A percentile compares a stretch with the other conserved stretches of the same genome.
Conservation (phyloP, 495 filamentous ascomycete species). For the Cercophora newfieldiana region DNA sequence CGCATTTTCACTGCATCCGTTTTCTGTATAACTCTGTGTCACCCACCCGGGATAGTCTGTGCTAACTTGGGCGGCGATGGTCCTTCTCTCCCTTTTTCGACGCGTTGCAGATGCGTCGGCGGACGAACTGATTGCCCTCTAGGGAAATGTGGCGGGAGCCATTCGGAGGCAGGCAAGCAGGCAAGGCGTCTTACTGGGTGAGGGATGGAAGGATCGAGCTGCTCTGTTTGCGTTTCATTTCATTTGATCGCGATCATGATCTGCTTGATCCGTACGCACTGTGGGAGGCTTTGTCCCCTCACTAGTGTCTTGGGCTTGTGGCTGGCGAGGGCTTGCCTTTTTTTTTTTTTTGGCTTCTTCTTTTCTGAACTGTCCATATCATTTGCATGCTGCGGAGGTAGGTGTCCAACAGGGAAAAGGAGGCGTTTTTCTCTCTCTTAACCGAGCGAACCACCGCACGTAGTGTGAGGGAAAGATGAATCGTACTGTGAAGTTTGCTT, state of each 20-base stretch:
- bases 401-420: background rate
- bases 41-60: background rate
- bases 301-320: background rate
- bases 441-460: too few species aligned
- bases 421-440: too few species aligned
- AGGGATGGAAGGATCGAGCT: too few species aligned
- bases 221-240: background rate
- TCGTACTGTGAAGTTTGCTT: too few species aligned
- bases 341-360: background rate
- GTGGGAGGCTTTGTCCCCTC: background rate
- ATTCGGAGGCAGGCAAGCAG: too few species aligned
- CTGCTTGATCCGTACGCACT: background rate
- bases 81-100: background rate
- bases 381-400: too few species aligned
- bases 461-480: too few species aligned
- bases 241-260: background rate
- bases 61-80: background rate
- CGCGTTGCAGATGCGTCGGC: too few species aligned
- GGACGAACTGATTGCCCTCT: too few species aligned
- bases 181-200: too few species aligned
- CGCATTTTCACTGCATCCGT: background rate
- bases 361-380: too few species aligned
- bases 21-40: background rate
- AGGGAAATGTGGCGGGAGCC: too few species aligned
- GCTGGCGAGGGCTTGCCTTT: background rate